These are phyloP conservation scores for Teunomyces funiuensis DNA, from an alignment of 805 yeast genomes.

Conservation along the genomic window DNA sequence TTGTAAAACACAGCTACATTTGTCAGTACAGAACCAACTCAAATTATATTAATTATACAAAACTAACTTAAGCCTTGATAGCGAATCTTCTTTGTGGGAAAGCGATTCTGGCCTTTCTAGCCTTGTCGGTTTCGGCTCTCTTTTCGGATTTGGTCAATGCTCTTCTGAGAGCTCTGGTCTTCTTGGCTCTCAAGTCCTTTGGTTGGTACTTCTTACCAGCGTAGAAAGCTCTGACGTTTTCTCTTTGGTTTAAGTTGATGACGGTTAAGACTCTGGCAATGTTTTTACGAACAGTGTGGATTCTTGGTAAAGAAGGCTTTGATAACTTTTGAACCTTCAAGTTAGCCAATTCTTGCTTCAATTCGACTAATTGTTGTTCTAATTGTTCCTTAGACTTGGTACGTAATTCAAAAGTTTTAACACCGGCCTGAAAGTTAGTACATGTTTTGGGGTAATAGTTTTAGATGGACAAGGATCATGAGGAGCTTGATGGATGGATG, in stretches of 20 bases:
- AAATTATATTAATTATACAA: constrained; percentile 8
- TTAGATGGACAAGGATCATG: neutral
- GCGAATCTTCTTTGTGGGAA: constrained; percentile 99
- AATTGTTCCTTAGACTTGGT: constrained; percentile 96
- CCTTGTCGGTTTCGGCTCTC: constrained; percentile 77
- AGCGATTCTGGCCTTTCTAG: constrained; percentile 88
- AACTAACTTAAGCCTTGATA: constrained; percentile 81
- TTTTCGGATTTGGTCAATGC: constrained; percentile 86
- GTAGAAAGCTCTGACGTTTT: constrained; percentile 91
- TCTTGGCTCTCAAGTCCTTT: constrained; percentile 98
- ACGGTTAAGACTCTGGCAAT: constrained; percentile 97
- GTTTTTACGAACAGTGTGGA: constrained; percentile 96
- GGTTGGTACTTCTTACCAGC: constrained; percentile 93
- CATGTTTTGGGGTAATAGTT: neutral
- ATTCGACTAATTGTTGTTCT: constrained; percentile 89
- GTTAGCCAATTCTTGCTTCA: constrained; percentile 94
- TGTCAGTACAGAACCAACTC: neutral
- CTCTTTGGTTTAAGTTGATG: constrained; percentile 96
- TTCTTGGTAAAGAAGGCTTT: constrained; percentile 91
- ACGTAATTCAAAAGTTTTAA: constrained; percentile 95
- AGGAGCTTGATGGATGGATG: neutral
- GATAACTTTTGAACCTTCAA: constrained; percentile 95
- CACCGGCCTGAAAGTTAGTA: constrained; percentile 60
- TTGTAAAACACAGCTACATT: neutral
- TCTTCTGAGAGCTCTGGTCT: constrained; percentile 99